phyloP scores from a whole-genome alignment of 306 rosid species.

The barrel medic (Medicago truncatula) region MtrunA17r5.0-ANR NC_053044.1:29440501-29441000 shows the following conservation, averaged over 20 bases:
- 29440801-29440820: accelerated
- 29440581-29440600: not conserved
- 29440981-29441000: too few species aligned
- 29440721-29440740: accelerated
- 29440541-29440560: not conserved
- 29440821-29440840: not conserved
- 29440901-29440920: too few species aligned
- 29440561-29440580: not conserved
- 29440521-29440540: conserved; percentile 10
- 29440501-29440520: not conserved
- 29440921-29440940: not conserved
- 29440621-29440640: too few species aligned
- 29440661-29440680: too few species aligned
- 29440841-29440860: not conserved
- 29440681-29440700: conserved; percentile 22
- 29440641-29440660: too few species aligned
- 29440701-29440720: conserved; percentile 5
- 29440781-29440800: conserved; percentile 10
- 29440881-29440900: accelerated
- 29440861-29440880: not conserved
- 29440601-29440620: too few species aligned
- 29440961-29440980: too few species aligned
- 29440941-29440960: not conserved
- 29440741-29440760: not conserved
- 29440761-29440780: not conserved